phyloP scores from a whole-genome alignment of 2,329 filamentous ascomycete species.

The Zymoseptoria passerinii region DNA sequence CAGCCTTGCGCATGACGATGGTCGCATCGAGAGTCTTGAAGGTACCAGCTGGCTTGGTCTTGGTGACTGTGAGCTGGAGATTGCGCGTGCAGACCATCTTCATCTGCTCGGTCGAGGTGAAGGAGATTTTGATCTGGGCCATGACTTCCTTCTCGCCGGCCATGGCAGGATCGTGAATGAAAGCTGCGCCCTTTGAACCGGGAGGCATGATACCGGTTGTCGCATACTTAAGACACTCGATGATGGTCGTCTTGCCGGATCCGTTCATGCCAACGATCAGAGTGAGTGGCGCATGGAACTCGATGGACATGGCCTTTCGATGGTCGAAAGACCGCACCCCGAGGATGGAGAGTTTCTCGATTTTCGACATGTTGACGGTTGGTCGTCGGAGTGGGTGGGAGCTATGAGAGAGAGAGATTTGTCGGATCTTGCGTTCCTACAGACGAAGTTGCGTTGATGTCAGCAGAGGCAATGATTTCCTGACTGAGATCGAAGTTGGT shows the following conservation, averaged over 20 bases:
- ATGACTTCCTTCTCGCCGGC: constrained; percentile 79
- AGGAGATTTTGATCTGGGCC: constrained; percentile 85
- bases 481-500: neutral
- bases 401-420: neutral
- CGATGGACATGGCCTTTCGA: constrained; percentile 64
- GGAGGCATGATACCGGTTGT: constrained; percentile 90
- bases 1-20: constrained; percentile 66
- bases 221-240: constrained; percentile 96
- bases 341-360: constrained; percentile 80
- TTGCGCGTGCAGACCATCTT: constrained; percentile 78
- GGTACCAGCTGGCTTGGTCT: constrained; percentile 69
- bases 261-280: constrained; percentile 97
- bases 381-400: neutral
- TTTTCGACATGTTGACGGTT: constrained; percentile 46
- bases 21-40: constrained; percentile 81
- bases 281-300: constrained; percentile 84
- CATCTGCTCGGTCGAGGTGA: constrained; percentile 67
- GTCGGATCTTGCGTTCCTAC: neutral
- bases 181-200: constrained; percentile 52
- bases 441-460: neutral
- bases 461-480: neutral
- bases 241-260: constrained; percentile 97
- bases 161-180: constrained; percentile 95
- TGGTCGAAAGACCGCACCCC: constrained; percentile 85
- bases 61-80: constrained; percentile 79